phyloP scores from a whole-genome alignment of 176 grass and related monocot species.

The Eleusine coracana region DNA sequence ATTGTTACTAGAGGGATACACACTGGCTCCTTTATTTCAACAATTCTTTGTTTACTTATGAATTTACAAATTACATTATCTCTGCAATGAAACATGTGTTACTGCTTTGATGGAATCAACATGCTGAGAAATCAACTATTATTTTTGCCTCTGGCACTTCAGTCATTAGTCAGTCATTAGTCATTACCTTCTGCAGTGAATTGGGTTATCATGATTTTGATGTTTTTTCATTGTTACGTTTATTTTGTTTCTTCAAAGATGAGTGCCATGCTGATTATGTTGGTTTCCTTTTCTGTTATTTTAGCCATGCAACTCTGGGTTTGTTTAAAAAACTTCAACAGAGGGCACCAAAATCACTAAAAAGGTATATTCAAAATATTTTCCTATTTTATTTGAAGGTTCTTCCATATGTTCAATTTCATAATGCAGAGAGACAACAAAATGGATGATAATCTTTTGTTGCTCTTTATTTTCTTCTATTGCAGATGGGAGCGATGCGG shows the following conservation, averaged over 20 bases:
- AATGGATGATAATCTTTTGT: slow-evolving; percentile 22
- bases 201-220: background rate
- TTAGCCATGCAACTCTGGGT: slow-evolving; percentile 97
- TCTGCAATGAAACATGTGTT: slow-evolving; percentile 1
- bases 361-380: slow-evolving; percentile 53
- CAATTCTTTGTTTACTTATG: background rate
- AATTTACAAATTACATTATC: background rate
- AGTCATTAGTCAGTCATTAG: background rate
- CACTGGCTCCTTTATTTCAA: background rate
- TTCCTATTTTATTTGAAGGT: background rate
- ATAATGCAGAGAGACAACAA: background rate
- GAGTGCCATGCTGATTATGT: slow-evolving; percentile 22
- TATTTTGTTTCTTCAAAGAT: background rate
- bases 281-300: slow-evolving; percentile 10
- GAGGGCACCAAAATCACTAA: slow-evolving; percentile 89
- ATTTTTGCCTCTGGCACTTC: background rate
- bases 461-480: slow-evolving; percentile 13
- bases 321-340: slow-evolving; percentile 92
- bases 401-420: slow-evolving; percentile 16
- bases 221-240: background rate
- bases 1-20: background rate
- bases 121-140: background rate
- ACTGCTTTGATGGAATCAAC: background rate
- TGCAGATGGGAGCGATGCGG: slow-evolving; percentile 93
- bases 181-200: background rate